Percentiles rank a stretch among this genome's conserved stretches.
Evolutionary conservation across 164 flowering plant species (phyloP).

Genomic region (Euptelea pleiosperma): DNA sequence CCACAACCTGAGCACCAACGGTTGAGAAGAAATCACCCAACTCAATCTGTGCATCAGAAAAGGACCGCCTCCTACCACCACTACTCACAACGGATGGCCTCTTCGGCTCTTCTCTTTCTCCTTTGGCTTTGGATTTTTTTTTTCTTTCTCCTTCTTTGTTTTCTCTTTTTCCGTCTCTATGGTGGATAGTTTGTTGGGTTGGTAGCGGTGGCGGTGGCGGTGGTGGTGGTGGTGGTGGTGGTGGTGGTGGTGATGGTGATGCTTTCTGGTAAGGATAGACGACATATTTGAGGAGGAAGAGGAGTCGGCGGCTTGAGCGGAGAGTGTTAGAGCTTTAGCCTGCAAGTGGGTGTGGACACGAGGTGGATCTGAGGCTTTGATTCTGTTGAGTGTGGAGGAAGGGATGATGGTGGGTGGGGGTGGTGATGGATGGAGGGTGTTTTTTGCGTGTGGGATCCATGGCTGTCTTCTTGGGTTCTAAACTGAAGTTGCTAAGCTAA

Average conservation of each 20-base stretch:
- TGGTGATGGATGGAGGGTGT: slow-evolving; percentile 18
- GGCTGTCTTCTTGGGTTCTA: slow-evolving; percentile 20
- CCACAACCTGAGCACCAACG: slow-evolving; percentile 60
- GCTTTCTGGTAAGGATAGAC: too few relatives aligned
- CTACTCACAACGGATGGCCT: slow-evolving; percentile 19
- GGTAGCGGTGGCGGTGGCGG: background rate
- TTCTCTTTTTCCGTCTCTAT: too few relatives aligned
- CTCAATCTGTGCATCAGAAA: slow-evolving; percentile 45
- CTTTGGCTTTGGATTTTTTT: slow-evolving; percentile 13
- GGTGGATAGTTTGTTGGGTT: too few relatives aligned
- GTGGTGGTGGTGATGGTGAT: too few relatives aligned
- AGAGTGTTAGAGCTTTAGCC: slow-evolving; percentile 33
- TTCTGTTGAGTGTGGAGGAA: slow-evolving; percentile 23
- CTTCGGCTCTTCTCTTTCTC: slow-evolving; percentile 21
- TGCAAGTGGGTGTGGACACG: slow-evolving; percentile 30
- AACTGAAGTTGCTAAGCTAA: slow-evolving; percentile 28
- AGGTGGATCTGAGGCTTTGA: slow-evolving; percentile 22
- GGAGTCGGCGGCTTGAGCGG: slow-evolving; percentile 32
- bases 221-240: too few relatives aligned
- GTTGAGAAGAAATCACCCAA: slow-evolving; percentile 49
- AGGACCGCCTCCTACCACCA: slow-evolving; percentile 48
- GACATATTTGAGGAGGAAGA: slow-evolving; percentile 24
- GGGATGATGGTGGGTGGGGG: slow-evolving; percentile 27
- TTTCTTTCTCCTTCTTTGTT: slow-evolving; percentile 5
- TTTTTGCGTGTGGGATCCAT: slow-evolving; percentile 49